Percentiles rank a stretch among this genome's conserved stretches.
These are phyloP conservation scores for Austroboletus olivaceoglutinosus DNA, from an alignment of 1,284 basidiomycete species.

Conservation along the genomic window DNA sequence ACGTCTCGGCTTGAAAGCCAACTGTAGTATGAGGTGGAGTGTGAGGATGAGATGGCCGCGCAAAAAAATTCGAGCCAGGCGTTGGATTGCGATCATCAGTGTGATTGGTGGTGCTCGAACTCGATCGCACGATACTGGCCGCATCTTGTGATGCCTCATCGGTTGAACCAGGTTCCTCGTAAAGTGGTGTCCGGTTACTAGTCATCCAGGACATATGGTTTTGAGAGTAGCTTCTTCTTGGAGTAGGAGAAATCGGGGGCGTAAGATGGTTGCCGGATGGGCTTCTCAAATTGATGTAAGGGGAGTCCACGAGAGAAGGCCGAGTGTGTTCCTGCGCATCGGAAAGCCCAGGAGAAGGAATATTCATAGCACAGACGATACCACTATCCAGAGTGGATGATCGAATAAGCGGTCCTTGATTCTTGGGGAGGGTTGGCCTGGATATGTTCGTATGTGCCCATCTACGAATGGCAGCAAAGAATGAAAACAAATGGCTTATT, in stretches of 20 bases:
- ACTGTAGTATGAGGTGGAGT: constrained; percentile 3
- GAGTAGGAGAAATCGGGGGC: constrained; percentile 12
- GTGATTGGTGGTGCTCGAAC: constrained; percentile 1
- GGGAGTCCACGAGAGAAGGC: constrained; percentile 19
- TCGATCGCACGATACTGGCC: not conserved
- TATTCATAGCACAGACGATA: constrained; percentile 18
- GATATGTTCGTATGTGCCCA: not conserved
- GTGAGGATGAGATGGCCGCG: not conserved
- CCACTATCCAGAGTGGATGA: not conserved
- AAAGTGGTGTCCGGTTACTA: constrained; percentile 15
- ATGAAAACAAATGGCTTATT: constrained; percentile 8
- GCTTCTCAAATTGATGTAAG: constrained; percentile 10
- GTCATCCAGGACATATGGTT: constrained; percentile 5
- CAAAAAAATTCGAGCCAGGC: not conserved
- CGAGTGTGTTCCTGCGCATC: no score
- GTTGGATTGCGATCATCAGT: not conserved
- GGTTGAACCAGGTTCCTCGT: no score
- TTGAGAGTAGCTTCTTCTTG: constrained; percentile 13
- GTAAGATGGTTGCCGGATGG: constrained; percentile 23
- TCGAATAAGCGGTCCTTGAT: not conserved
- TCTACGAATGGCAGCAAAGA: constrained; percentile 5
- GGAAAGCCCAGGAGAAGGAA: constrained; percentile 7
- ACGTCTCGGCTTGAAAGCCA: not conserved
- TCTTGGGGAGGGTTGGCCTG: not conserved
- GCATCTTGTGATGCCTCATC: not conserved